These are phyloP conservation scores for Cantharellus anzutake DNA, from an alignment of 768 basidiomycete genomes.

Conservation along the genomic window DNA sequence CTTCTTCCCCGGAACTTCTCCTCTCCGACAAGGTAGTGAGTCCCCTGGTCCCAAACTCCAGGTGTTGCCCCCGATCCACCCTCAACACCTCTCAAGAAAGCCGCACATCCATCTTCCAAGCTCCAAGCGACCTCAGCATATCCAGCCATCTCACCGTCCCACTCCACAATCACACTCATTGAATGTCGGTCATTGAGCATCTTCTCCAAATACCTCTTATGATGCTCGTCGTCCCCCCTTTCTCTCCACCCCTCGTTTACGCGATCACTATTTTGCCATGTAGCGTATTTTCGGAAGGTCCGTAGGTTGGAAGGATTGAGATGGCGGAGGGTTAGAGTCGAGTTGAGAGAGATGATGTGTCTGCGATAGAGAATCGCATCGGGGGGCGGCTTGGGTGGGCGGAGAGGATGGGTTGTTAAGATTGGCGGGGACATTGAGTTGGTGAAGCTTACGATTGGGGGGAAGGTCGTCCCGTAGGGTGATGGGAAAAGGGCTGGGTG, in stretches of 20 bases:
- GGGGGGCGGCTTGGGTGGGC: conserved; percentile 26
- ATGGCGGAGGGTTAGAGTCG: conserved; percentile 16
- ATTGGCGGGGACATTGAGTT: conserved; percentile 21
- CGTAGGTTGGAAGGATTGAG: conserved; percentile 13
- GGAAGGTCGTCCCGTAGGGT: neutral
- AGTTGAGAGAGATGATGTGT: conserved; percentile 19
- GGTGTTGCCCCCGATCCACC: no score
- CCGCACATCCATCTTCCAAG: conserved; percentile 16
- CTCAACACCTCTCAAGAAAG: neutral
- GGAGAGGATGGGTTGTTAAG: conserved; percentile 32
- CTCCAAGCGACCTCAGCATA: conserved; percentile 28
- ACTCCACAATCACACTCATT: conserved; percentile 26
- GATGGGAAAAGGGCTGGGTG: conserved; percentile 21
- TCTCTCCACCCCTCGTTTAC: conserved; percentile 30
- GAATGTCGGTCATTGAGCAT: conserved; percentile 22
- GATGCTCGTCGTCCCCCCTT: conserved; percentile 24
- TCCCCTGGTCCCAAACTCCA: neutral
- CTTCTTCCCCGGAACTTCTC: neutral
- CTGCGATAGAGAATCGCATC: conserved; percentile 25
- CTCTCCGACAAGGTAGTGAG: neutral
- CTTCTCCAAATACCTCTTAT: conserved; percentile 22
- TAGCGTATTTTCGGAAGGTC: conserved; percentile 27
- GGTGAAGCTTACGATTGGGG: conserved; percentile 20
- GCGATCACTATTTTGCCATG: conserved; percentile 32
- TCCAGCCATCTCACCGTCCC: conserved; percentile 26